Percentiles rank a stretch among this genome's conserved stretches.
These are phyloP conservation scores for Penicillium cinerascens DNA, from an alignment of 495 filamentous ascomycete genomes.

Conservation along the genomic window DNA sequence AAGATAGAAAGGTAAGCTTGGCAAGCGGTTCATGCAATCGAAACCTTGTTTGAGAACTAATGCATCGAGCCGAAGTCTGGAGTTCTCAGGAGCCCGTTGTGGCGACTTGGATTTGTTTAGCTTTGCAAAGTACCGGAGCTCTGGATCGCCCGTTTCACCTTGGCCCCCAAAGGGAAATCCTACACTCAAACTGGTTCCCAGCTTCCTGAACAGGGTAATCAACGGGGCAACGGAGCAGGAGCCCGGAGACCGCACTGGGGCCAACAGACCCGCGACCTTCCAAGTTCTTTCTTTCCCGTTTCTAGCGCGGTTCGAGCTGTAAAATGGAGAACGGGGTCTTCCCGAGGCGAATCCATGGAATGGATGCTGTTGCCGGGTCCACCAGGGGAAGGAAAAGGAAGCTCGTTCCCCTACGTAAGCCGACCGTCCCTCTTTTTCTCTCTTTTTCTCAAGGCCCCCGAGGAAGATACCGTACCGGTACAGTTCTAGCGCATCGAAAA, in stretches of 20 bases:
- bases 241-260: neutral
- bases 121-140: constrained; percentile 5
- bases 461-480: neutral
- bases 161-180: neutral
- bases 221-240: constrained; percentile 13
- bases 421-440: constrained; percentile 1
- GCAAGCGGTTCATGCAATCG: constrained; percentile 26
- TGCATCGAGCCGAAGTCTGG: constrained; percentile 34
- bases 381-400: constrained; percentile 23
- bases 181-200: neutral
- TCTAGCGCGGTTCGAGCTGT: constrained; percentile 33
- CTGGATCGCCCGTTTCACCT: constrained; percentile 19
- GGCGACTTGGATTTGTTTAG: constrained; percentile 14
- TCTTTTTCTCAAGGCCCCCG: constrained; percentile 1
- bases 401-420: constrained; percentile 13
- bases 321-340: constrained; percentile 20
- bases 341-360: constrained; percentile 10
- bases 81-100: constrained; percentile 21
- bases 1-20: neutral
- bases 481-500: constrained; percentile 12
- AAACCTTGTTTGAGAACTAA: constrained; percentile 31
- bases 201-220: neutral
- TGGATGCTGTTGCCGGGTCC: constrained; percentile 13
- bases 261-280: neutral
- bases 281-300: constrained; percentile 18